Evolutionary conservation across 1,284 basidiomycete species (phyloP), one percentile per base, ranked within the genome.

Genomic region (Cystobasidiaceae sp.): DNA sequence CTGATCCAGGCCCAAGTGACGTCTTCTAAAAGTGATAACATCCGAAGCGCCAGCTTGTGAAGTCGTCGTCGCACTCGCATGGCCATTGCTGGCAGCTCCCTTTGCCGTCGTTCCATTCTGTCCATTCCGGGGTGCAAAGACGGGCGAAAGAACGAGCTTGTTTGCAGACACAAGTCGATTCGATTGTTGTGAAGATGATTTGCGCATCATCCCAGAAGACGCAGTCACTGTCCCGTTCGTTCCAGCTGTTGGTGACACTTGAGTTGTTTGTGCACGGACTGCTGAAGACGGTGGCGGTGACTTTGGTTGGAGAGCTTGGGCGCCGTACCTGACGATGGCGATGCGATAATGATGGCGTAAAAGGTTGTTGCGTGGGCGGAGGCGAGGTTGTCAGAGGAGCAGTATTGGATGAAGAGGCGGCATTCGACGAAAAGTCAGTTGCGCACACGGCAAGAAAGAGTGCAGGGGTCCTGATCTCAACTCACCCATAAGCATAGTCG

Each of bases 401-500:
- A 7, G 23, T 44, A 11, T 56, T 43, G 6, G 48, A n/a, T 19
- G 41, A n/a, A 28, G 54, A 13, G 4, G 54, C 25, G 19, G 54
- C 28, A 43, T 56, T 56, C 11, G 11, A 3, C 11, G 46, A 25
- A 33, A 9, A 4, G 41, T 17, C 30, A 41, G 30, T 34, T 43
- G 37, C 34, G 54, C 41, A 56, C 15, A 56, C 23, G 30, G 54
- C 34, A 23, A 19, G 11, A 21, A 19, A 48, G 19, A 13, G 32
- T 13, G 57, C 23, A 21, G 21, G 11, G 4, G 11, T 1, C 11
- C n/a, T n/a, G 37, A 51, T 13, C 19, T 23, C 13, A 8, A 62
- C 60, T 62, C 50, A 62, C 60, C 37, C 30, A 50, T 62, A 62
- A 30, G 46, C 60, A 62, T 62, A 62, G 34, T 44, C 48, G 19